A percentile compares a stretch with the other conserved stretches of the same genome.
Evolutionary conservation across 1,284 basidiomycete species (phyloP).

Genomic region (Sanghuangporus weigelae): DNA sequence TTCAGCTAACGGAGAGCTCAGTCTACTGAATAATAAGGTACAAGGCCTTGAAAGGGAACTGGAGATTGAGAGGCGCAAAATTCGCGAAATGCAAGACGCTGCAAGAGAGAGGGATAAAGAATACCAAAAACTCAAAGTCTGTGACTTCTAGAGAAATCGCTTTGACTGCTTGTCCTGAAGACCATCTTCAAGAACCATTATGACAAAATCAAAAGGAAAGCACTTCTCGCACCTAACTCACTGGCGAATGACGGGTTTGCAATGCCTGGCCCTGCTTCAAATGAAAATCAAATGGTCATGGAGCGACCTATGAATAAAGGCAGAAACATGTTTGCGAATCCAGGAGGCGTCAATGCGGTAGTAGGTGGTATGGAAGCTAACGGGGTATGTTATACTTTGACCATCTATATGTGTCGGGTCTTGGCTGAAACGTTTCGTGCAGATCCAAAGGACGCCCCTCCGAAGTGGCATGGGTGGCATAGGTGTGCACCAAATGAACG

Average conservation of each 20-base stretch:
- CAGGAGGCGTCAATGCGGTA: constrained; percentile 40
- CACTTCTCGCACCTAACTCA: constrained; percentile 44
- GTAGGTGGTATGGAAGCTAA: constrained; percentile 67
- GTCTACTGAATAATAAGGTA: constrained; percentile 59
- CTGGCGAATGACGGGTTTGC: constrained; percentile 14
- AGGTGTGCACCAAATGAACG: constrained; percentile 2
- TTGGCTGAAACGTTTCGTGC: not conserved
- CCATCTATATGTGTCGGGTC: not conserved
- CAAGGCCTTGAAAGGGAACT: constrained; percentile 73
- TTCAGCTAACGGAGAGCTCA: constrained; percentile 73
- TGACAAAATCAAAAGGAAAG: constrained; percentile 74
- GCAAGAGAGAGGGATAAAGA: constrained; percentile 76
- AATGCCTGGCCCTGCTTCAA: constrained; percentile 10
- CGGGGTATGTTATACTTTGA: constrained; percentile 38
- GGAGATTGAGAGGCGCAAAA: constrained; percentile 69
- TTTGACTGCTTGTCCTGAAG: not conserved
- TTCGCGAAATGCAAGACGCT: constrained; percentile 66
- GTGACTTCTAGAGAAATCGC: constrained; percentile 1
- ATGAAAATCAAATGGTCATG: constrained; percentile 19
- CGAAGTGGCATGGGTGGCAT: constrained; percentile 1
- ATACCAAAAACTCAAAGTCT: constrained; percentile 78
- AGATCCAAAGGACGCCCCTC: constrained; percentile 20
- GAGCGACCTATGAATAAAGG: constrained; percentile 16
- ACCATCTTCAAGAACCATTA: constrained; percentile 47
- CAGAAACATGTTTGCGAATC: constrained; percentile 20